Conservation (phyloP, 257 asterid species). For the Cordia subcordata region DNA sequence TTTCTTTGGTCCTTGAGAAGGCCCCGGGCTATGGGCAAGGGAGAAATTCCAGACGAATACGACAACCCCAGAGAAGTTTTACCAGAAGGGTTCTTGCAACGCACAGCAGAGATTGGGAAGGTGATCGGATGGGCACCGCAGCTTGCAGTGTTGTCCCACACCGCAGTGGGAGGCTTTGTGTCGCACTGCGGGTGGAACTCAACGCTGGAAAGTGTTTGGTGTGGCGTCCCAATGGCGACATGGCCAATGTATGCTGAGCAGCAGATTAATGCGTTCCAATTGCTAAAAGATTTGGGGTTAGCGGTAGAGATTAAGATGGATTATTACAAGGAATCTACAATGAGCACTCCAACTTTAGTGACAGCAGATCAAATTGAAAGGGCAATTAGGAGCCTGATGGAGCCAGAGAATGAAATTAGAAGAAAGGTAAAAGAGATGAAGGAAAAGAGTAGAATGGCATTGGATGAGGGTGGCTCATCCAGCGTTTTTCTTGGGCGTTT, state of each 20-base stretch:
- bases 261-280: conserved; percentile 19
- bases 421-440: conserved; percentile 12
- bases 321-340: conserved; percentile 4
- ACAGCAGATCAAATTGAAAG: conserved; percentile 19
- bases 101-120: conserved; percentile 9
- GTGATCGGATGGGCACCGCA: too few species aligned
- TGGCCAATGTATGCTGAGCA: conserved; percentile 31
- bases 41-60: conserved; percentile 8
- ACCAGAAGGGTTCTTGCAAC: conserved; percentile 18
- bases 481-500: conserved; percentile 7
- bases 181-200: conserved; percentile 2
- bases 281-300: conserved; percentile 18
- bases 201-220: conserved; percentile 18
- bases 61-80: not conserved
- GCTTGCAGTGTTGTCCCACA: too few species aligned
- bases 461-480: conserved; percentile 23
- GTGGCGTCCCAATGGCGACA: conserved; percentile 20
- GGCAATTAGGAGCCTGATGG: conserved; percentile 20
- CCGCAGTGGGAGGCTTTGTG: too few species aligned
- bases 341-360: conserved; percentile 8
- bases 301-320: conserved; percentile 23
- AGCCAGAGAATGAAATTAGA: conserved; percentile 6
- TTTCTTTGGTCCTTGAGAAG: conserved; percentile 7
- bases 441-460: conserved; percentile 12
- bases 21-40: too few species aligned